Base-by-base conservation (phyloP, 176 grass and related monocot genomes). In the Phragmites australis region DNA sequence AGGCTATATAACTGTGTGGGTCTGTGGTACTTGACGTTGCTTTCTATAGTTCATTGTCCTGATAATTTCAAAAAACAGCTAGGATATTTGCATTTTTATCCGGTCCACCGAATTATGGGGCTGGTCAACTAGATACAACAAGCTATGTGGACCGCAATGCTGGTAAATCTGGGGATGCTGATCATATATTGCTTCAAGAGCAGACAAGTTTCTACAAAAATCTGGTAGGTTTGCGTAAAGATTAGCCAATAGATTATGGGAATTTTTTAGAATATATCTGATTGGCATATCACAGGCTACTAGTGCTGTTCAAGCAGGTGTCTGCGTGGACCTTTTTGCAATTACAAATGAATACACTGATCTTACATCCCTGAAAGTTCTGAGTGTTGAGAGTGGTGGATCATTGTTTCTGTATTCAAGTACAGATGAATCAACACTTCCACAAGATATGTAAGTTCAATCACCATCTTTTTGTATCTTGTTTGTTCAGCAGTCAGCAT, bases 231-330 rank as follows among this genome's bases (percentile, higher is more conserved):
- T 23, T 80, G 19, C 44, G 2, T 75, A 84, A 73, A 80, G n/a
- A 61, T 46, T 54, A 72, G 61, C 75, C 62, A 60, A 75, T 68
- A 67, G 8, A 53, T 57, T 43, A 67, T 53, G 45, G 80, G 19
- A 52, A 74, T 61, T 53, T 84, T 84, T 52, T 80, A 79, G 87
- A 83, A 84, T 79, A 74, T 81, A 84, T 84, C 87, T 89, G 58
- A 85, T 89, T 89, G 55, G 53, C 87, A 89, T 85, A 89, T 89
- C 76, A 89, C 90, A 98, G 96, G 96, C 96, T 84, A 87, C 90
- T 89, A 87, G 86, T 87, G 96, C 92, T 85, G 96, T 94, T 82
- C 90, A 98, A 98, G 88, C 90, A 89, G 96, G 96, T 91, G 96
- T 89, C 18, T 94, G 88, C 70, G 92, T 98, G 84, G 96, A 98